A percentile compares a stretch with the other conserved stretches of the same genome.
Evolutionary conservation across 352 stramenopile genomes (phyloP).

Genomic region (Thalassiosira oceanica): DNA sequence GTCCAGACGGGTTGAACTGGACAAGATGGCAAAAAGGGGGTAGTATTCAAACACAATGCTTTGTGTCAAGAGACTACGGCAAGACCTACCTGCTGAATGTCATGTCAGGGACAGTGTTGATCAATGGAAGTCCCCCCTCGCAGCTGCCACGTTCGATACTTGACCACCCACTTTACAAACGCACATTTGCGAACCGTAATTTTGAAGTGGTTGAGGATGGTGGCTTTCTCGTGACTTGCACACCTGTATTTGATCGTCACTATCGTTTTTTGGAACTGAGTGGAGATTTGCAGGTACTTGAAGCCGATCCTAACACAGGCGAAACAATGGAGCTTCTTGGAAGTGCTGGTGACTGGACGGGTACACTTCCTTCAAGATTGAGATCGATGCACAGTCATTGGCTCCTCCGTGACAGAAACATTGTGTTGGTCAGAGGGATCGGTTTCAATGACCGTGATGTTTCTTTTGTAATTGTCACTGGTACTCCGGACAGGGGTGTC

Average conservation of each 20-base stretch:
- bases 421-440: slow-evolving; percentile 30
- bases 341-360: background rate
- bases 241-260: slow-evolving; percentile 8
- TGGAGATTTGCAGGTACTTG: slow-evolving; percentile 2
- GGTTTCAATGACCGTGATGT: slow-evolving; percentile 37
- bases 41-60: slow-evolving; percentile 17
- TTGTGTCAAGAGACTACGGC: slow-evolving; percentile 13
- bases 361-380: slow-evolving; percentile 19
- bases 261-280: slow-evolving; percentile 4
- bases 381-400: slow-evolving; percentile 44
- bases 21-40: slow-evolving; percentile 3
- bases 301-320: background rate
- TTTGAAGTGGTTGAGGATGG: slow-evolving; percentile 41
- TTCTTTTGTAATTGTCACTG: slow-evolving; percentile 26
- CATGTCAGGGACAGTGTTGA: slow-evolving; percentile 44
- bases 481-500: slow-evolving; percentile 3
- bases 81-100: slow-evolving; percentile 41
- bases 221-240: slow-evolving; percentile 28
- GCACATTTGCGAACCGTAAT: slow-evolving; percentile 36
- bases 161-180: slow-evolving; percentile 27
- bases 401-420: slow-evolving; percentile 12
- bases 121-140: slow-evolving; percentile 45
- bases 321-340: slow-evolving; percentile 6
- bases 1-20: slow-evolving; percentile 27
- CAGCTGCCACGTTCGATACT: slow-evolving; percentile 34